Conservation (phyloP, 495 filamentous ascomycete genomes). For the Polyplosphaeria fusca region DNA sequence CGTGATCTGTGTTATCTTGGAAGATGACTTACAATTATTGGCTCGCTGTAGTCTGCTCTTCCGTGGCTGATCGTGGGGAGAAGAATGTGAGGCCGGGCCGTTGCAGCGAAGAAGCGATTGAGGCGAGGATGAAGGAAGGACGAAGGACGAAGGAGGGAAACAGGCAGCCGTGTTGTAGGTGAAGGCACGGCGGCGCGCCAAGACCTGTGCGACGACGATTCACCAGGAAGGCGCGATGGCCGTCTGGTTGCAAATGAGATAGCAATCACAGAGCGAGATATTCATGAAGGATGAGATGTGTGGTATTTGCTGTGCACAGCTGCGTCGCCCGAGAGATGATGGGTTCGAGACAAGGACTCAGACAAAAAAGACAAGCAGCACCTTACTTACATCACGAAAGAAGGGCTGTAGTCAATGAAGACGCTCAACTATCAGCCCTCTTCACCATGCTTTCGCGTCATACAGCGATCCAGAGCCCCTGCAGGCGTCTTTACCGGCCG, state of each 20-base stretch:
- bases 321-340: no score
- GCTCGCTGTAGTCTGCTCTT: background rate
- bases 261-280: background rate
- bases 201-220: background rate
- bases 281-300: background rate
- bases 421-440: background rate
- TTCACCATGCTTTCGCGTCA: background rate
- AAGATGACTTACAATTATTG: background rate
- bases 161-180: no score
- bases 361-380: background rate
- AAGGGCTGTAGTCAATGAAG: background rate
- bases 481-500: slow-evolving; percentile 28
- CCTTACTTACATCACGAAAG: background rate
- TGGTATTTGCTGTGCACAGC: no score
- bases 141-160: no score
- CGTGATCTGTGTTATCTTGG: background rate
- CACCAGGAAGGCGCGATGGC: background rate
- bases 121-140: background rate
- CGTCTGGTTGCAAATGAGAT: background rate
- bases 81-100: background rate
- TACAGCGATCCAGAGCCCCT: background rate
- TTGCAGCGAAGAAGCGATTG: background rate
- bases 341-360: background rate
- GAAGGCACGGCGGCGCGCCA: background rate
- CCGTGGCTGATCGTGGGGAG: background rate